Percentiles rank a stretch among this genome's conserved stretches.
These are phyloP conservation scores for Penicillium bovifimosum DNA, from an alignment of 495 filamentous ascomycete species.

Conservation along the genomic window DNA sequence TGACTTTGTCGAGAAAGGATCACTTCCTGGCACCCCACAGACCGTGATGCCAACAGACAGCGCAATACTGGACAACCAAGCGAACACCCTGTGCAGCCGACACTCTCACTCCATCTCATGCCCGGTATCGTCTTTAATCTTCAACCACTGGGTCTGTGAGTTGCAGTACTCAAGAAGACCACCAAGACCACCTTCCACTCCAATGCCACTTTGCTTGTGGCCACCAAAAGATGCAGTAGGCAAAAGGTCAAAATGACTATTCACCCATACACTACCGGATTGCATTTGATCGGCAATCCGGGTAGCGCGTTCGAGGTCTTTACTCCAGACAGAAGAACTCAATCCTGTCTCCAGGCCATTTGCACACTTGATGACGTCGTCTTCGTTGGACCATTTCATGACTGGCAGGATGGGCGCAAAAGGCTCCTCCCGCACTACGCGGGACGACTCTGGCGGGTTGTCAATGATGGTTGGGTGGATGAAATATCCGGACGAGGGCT, in stretches of 20 bases:
- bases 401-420: slow-evolving; percentile 55
- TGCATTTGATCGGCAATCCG: slow-evolving; percentile 47
- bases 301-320: slow-evolving; percentile 44
- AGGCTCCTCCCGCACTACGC: slow-evolving; percentile 44
- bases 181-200: slow-evolving; percentile 55
- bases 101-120: no score
- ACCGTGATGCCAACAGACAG: no score
- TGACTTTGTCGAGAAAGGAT: no score
- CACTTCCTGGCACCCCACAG: no score
- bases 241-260: slow-evolving; percentile 42
- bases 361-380: slow-evolving; percentile 51
- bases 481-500: slow-evolving; percentile 44
- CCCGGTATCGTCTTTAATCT: no score
- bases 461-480: slow-evolving; percentile 54
- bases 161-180: slow-evolving; percentile 56
- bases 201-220: slow-evolving; percentile 61
- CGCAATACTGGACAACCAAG: no score
- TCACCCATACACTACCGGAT: slow-evolving; percentile 56
- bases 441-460: slow-evolving; percentile 49
- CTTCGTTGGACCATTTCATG: slow-evolving; percentile 49
- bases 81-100: no score
- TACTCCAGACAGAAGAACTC: slow-evolving; percentile 53
- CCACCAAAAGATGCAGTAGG: slow-evolving; percentile 56
- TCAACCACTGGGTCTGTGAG: slow-evolving; percentile 34
- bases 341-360: slow-evolving; percentile 54